Evolutionary conservation across 257 asterid species (phyloP).

Genomic region (Plantago ovata): DNA sequence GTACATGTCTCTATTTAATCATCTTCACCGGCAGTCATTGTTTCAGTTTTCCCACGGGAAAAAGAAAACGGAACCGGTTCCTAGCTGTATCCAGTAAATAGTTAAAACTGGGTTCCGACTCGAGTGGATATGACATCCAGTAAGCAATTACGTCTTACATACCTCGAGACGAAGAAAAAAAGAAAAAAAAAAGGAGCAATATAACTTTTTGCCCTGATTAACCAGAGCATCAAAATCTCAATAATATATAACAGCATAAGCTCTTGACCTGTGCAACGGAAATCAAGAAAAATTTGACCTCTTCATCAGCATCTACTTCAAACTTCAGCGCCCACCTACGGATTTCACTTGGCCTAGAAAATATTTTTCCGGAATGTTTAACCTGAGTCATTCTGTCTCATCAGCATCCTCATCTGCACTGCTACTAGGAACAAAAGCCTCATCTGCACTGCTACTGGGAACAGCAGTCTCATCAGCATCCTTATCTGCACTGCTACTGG

Average conservation of each 20-base stretch:
- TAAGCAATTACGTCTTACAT: conserved; percentile 11
- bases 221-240: conserved; percentile 19
- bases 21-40: conserved; percentile 10
- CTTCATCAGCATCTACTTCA: conserved; percentile 6
- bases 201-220: conserved; percentile 16
- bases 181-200: conserved; percentile 13
- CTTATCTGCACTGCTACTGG: conserved; percentile 24
- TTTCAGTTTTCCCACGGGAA: conserved; percentile 11
- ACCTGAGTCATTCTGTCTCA: conserved; percentile 16
- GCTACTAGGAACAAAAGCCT: conserved; percentile 22
- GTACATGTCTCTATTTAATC: conserved; percentile 8
- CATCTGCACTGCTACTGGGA: conserved; percentile 23
- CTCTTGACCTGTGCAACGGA: conserved; percentile 22
- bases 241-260: conserved; percentile 10
- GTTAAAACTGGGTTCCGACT: conserved; percentile 18
- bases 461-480: conserved; percentile 18
- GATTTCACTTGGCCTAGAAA: conserved; percentile 17
- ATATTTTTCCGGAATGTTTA: conserved; percentile 18
- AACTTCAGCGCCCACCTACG: conserved; percentile 7
- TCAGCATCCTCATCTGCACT: conserved; percentile 25
- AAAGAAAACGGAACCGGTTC: conserved; percentile 12
- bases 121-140: conserved; percentile 11
- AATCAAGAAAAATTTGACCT: conserved; percentile 11
- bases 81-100: conserved; percentile 17
- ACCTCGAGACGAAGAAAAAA: not conserved